Conservation (phyloP, 345 rosid species). For the Brassica carinata region DNA sequence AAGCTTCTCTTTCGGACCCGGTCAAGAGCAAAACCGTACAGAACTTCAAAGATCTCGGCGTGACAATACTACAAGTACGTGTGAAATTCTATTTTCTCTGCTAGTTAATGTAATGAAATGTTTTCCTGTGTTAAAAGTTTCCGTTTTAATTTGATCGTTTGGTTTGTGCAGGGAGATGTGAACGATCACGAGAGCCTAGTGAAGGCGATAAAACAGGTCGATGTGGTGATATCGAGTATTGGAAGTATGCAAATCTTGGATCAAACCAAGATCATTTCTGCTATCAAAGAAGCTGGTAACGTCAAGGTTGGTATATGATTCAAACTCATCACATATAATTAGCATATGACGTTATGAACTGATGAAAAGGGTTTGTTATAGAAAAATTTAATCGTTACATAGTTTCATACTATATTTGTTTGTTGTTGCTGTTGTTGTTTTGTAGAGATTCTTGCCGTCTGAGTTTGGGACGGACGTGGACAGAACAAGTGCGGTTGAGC, state of each 20-base stretch:
- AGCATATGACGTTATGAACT: no score
- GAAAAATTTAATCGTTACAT: not conserved
- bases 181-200: constrained; percentile 70
- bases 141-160: not conserved
- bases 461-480: constrained; percentile 73
- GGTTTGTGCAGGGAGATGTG: constrained; percentile 39
- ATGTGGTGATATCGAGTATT: constrained; percentile 77
- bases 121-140: not conserved
- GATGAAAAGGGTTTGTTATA: not conserved
- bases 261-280: constrained; percentile 77
- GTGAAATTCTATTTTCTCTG: not conserved
- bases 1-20: constrained; percentile 54
- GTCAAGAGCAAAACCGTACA: constrained; percentile 55
- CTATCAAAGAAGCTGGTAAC: constrained; percentile 85
- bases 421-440: not conserved
- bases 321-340: not conserved
- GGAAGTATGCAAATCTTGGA: constrained; percentile 55
- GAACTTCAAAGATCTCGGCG: constrained; percentile 58
- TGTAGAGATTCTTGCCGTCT: constrained; percentile 69
- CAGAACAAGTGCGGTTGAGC: constrained; percentile 55
- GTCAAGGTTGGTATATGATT: constrained; percentile 53
- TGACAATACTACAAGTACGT: constrained; percentile 58
- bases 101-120: not conserved
- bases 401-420: constrained; percentile 2
- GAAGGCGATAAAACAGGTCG: constrained; percentile 69